phyloP scores from a whole-genome alignment of 2,329 filamentous ascomycete genomes.

The Sphaceloma murrayae region DNA sequence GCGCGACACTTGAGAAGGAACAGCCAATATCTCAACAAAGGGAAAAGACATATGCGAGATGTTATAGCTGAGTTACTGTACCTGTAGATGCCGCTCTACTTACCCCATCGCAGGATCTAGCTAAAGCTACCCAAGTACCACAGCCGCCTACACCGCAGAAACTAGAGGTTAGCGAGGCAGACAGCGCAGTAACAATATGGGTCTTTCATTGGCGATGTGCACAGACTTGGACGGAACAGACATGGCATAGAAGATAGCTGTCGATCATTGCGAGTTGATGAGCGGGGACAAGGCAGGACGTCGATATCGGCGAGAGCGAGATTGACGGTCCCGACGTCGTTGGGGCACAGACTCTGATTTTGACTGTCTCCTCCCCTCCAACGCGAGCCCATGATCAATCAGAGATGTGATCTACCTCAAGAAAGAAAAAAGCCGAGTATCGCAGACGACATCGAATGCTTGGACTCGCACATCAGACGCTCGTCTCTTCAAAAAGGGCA shows the following conservation, averaged over 20 bases:
- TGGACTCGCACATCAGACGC: neutral
- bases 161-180: no score
- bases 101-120: constrained; percentile 9
- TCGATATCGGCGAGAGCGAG: constrained; percentile 8
- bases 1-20: no score
- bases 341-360: constrained; percentile 7
- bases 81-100: no score
- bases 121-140: constrained; percentile 4
- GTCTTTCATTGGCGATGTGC: constrained; percentile 9
- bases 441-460: constrained; percentile 9
- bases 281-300: constrained; percentile 7
- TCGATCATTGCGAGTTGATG: constrained; percentile 12
- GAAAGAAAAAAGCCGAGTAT: no score
- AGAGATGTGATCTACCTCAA: constrained; percentile 4
- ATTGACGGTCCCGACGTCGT: constrained; percentile 11
- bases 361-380: neutral
- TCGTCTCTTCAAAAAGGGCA: no score
- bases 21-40: no score
- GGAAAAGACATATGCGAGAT: neutral
- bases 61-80: no score
- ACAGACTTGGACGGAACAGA: constrained; percentile 9
- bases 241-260: constrained; percentile 3
- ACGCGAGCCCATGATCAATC: constrained; percentile 1
- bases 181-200: constrained; percentile 11
- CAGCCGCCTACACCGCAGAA: constrained; percentile 9